Base-by-base conservation (phyloP, 1,284 basidiomycete species). In the Stereum hirsutum region DNA sequence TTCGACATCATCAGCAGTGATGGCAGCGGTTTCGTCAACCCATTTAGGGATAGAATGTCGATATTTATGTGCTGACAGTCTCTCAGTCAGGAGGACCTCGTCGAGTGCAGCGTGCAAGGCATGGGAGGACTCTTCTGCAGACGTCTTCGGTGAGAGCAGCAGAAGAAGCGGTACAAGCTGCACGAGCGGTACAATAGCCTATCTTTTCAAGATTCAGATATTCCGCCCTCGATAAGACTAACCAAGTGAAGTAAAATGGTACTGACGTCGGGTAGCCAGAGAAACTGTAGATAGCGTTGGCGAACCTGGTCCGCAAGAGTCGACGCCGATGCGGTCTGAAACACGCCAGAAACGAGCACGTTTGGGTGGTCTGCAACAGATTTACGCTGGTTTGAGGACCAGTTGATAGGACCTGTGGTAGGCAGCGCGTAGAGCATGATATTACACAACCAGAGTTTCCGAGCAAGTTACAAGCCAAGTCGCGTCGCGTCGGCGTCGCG, bases 191-290 rank as follows among this genome's bases (percentile, higher is more conserved):
- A 81, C 78, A 39, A 84, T 73, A 2, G 81, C 81, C 84, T 88
- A 46, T 21, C 12, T 36, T 11, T 10, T 41, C n/a, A 11, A 21
- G 12, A n/a, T n/a, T n/a, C n/a, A n/a, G n/a, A n/a, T n/a, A n/a
- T n/a, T n/a, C n/a, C n/a, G n/a, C n/a, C n/a, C n/a, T n/a, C n/a
- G n/a, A n/a, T n/a, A n/a, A n/a, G n/a, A n/a, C n/a, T n/a, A n/a
- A n/a, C n/a, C n/a, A n/a, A n/a, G n/a, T n/a, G n/a, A n/a, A n/a
- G n/a, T n/a, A n/a, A n/a, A n/a, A 12, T 20, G 5, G 12, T 15
- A 44, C 59, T 44, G 43, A 64, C 84, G 64, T 85, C 74, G 40
- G 84, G 84, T 36, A 87, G 69, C 81, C 83, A 88, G 8, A 88
- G 66, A 51, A 78, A 83, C 53, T 85, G 81, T 31, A 84, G 68